A percentile compares a stretch with the other conserved stretches of the same genome.
Evolutionary conservation across 2,329 filamentous ascomycete species (phyloP).

Genomic region (Epichloe gansuensis): DNA sequence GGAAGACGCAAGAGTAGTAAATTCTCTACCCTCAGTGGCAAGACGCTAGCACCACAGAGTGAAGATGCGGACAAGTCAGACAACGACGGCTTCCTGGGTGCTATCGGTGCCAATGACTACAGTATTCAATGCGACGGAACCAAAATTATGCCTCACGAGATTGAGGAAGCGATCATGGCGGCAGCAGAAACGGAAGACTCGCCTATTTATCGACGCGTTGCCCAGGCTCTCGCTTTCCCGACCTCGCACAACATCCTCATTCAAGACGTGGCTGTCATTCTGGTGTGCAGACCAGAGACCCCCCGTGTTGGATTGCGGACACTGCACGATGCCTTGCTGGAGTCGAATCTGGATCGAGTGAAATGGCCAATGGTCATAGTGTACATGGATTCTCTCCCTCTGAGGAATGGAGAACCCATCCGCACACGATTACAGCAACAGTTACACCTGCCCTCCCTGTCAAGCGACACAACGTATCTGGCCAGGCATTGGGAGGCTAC

Average conservation of each 20-base stretch:
- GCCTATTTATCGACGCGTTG: constrained; percentile 28
- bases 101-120: constrained; percentile 38
- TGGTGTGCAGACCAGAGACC: constrained; percentile 30
- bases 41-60: constrained; percentile 21
- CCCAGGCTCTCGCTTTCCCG: constrained; percentile 34
- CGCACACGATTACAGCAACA: constrained; percentile 34
- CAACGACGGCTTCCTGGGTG: constrained; percentile 31
- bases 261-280: constrained; percentile 36
- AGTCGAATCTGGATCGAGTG: constrained; percentile 30
- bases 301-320: constrained; percentile 31
- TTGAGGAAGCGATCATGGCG: constrained; percentile 36
- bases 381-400: constrained; percentile 38
- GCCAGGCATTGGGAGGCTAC: constrained; percentile 31
- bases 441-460: constrained; percentile 26
- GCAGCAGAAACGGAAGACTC: constrained; percentile 26
- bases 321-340: constrained; percentile 29
- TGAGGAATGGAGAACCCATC: constrained; percentile 38
- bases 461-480: constrained; percentile 26
- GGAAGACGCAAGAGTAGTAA: background rate
- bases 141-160: constrained; percentile 34
- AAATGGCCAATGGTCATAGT: constrained; percentile 35
- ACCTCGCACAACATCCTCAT: constrained; percentile 34
- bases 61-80: constrained; percentile 28
- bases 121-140: constrained; percentile 40
- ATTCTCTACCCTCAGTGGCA: background rate